phyloP scores from a whole-genome alignment of 2,329 filamentous ascomycete species.

The Exophiala mesophila region DNA sequence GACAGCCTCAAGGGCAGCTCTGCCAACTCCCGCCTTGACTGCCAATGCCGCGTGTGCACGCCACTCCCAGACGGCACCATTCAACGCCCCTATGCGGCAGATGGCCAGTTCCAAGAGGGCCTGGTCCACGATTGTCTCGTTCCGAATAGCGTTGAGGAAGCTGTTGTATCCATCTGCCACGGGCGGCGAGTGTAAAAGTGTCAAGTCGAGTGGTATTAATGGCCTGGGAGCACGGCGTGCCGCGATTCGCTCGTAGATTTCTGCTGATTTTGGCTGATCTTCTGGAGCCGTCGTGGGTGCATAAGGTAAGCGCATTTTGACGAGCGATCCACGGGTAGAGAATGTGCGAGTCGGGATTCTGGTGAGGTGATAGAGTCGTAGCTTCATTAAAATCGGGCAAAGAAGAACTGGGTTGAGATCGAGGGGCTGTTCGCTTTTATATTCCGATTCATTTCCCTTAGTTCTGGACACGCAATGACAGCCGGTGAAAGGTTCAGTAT shows the following conservation, averaged over 20 bases:
- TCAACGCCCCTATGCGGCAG: conserved; percentile 72
- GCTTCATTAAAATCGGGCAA: too few species aligned
- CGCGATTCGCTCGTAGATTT: conserved; percentile 59
- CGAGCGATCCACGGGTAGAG: not conserved
- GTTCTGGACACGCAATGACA: too few species aligned
- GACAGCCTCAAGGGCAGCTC: conserved; percentile 22
- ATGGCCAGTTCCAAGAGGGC: conserved; percentile 70
- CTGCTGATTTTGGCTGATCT: conserved; percentile 29
- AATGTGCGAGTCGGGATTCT: not conserved
- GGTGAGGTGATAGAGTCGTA: not conserved
- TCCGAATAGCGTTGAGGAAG: conserved; percentile 53
- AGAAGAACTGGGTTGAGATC: too few species aligned
- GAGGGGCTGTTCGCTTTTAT: too few species aligned
- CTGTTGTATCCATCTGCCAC: conserved; percentile 67
- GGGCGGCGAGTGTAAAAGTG: conserved; percentile 67
- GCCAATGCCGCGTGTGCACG: conserved; percentile 67
- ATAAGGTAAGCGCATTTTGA: conserved; percentile 36
- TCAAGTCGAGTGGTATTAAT: conserved; percentile 68
- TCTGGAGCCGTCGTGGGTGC: conserved; percentile 28
- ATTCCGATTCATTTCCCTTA: too few species aligned
- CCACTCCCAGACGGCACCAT: conserved; percentile 82
- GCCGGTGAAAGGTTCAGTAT: too few species aligned
- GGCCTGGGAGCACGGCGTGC: conserved; percentile 64
- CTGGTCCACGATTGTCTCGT: conserved; percentile 43
- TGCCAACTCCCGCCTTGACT: conserved; percentile 33